Percentiles rank a stretch among this genome's conserved stretches.
Evolutionary conservation across 257 asterid genomes (phyloP).

Genomic region (Salvia splendens): DNA sequence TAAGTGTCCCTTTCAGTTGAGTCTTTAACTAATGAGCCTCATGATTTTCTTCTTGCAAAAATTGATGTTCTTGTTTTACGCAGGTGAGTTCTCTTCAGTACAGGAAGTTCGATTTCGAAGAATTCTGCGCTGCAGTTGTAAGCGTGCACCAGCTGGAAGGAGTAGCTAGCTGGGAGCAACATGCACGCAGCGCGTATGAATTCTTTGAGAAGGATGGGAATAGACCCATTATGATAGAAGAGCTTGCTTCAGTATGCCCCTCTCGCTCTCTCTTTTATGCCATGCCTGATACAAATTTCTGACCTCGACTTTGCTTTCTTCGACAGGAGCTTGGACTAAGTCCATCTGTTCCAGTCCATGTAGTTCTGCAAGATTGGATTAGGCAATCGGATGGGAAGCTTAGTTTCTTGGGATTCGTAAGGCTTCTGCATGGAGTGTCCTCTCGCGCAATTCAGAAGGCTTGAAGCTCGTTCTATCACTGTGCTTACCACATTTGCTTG

Average conservation of each 20-base stretch:
- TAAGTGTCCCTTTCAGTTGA: constrained; percentile 28
- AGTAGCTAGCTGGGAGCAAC: constrained; percentile 86
- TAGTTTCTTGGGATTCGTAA: constrained; percentile 86
- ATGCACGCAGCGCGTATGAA: constrained; percentile 88
- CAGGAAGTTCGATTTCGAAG: constrained; percentile 83
- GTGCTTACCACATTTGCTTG: neutral
- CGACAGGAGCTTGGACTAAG: constrained; percentile 82
- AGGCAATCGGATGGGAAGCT: constrained; percentile 91
- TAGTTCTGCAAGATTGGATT: constrained; percentile 93
- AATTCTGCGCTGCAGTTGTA: constrained; percentile 83
- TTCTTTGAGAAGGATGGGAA: constrained; percentile 90
- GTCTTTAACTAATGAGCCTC: constrained; percentile 1
- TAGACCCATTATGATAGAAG: constrained; percentile 89
- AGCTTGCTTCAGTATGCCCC: constrained; percentile 83
- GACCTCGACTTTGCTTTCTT: neutral
- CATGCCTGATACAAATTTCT: neutral
- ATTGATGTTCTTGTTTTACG: constrained; percentile 4
- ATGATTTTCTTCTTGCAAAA: neutral
- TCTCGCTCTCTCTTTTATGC: constrained; percentile 17
- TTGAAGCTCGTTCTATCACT: constrained; percentile 22
- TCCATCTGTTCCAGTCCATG: constrained; percentile 89
- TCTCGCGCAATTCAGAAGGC: constrained; percentile 74
- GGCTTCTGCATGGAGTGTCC: constrained; percentile 85
- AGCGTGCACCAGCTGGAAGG: constrained; percentile 94
- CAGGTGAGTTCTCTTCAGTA: constrained; percentile 91